Evolutionary conservation across 1,139 yeast species (phyloP), one percentile per base, ranked within the genome.

Genomic region (Casaregolazyma lundiana): DNA sequence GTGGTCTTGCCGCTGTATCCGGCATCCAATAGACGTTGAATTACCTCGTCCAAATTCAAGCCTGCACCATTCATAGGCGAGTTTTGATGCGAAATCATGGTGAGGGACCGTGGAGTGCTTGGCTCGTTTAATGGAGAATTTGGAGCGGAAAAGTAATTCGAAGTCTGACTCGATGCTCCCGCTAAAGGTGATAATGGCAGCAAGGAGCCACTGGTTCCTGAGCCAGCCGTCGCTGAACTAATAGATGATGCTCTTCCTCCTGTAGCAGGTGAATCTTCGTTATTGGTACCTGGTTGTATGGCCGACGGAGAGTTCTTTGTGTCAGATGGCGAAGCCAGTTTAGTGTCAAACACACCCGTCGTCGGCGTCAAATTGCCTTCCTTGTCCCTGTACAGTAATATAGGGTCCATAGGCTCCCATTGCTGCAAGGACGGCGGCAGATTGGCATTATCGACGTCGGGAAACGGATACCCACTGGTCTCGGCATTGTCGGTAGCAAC

Each of bases 1-100:
- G 96, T 87, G 58, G 95, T 76, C 64, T 92, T 90, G 11, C 97
- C 97, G 20, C 90, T 78, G 66, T 92, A 92, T 5, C 98, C 98
- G 0, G 96, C 96, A 67, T 92, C 98, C 53, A 92, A 73, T 53
- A 92, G 71, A 58, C 95, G 72, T 67, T 89, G 96, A 50, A 92
- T 92, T 45, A 88, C 73, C 60, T 87, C 95, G 66, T 92, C 98
- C 47, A 92, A 77, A 62, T 57, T 58, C 26, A 46, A 50, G 16
- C 32, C 48, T 26, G 15, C 32, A 26, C 32, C 13, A 26, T 13
- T 2, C 13, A 26, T 7, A 24, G 45, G 52, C 41, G 48, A 45
- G 29, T 35, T 39, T 22, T 45, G 44, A 18, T 41, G 46, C 20
- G 45, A 38, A 41, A 26, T 41, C 39, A 24, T 47, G 42, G 53